Percentiles rank a stretch among this genome's conserved stretches.
Conservation (phyloP, 371 early-diverging fungal species). For the Rhizopus delemar region DNA sequence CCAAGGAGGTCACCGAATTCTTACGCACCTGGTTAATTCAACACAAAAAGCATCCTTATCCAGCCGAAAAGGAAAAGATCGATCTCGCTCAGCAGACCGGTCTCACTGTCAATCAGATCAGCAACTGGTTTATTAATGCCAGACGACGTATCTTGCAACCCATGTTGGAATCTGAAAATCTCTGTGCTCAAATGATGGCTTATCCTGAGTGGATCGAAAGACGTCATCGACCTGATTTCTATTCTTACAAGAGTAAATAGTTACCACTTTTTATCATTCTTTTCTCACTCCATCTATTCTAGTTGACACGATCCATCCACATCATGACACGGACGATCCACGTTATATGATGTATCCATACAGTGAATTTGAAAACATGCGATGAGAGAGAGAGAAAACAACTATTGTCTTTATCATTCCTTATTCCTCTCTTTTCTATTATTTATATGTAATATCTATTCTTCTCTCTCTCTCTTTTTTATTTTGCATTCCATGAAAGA, state of each 20-base stretch:
- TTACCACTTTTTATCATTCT: no score
- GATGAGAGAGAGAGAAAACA: background rate
- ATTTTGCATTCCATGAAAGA: no score
- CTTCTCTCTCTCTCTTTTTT: no score
- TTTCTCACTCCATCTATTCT: no score
- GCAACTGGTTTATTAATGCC: constrained; percentile 86
- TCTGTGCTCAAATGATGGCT: constrained; percentile 27
- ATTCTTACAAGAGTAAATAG: background rate
- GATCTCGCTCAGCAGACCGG: constrained; percentile 56
- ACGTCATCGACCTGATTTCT: constrained; percentile 7
- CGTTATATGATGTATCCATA: background rate
- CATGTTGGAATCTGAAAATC: constrained; percentile 47
- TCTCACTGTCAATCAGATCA: constrained; percentile 69
- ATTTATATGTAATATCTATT: background rate
- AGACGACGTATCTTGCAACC: constrained; percentile 62
- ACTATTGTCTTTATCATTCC: background rate
- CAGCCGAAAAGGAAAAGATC: constrained; percentile 72
- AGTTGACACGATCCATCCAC: no score
- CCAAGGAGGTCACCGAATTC: constrained; percentile 52
- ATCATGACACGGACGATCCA: no score
- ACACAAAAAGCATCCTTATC: constrained; percentile 72
- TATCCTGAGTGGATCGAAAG: constrained; percentile 22
- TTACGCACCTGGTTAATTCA: constrained; percentile 69
- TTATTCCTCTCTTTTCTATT: constrained; percentile 1
- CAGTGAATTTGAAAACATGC: no score